These are phyloP conservation scores for Thinopyrum elongatum DNA, from an alignment of 176 grass and related monocot species.

Conservation along the genomic window DNA sequence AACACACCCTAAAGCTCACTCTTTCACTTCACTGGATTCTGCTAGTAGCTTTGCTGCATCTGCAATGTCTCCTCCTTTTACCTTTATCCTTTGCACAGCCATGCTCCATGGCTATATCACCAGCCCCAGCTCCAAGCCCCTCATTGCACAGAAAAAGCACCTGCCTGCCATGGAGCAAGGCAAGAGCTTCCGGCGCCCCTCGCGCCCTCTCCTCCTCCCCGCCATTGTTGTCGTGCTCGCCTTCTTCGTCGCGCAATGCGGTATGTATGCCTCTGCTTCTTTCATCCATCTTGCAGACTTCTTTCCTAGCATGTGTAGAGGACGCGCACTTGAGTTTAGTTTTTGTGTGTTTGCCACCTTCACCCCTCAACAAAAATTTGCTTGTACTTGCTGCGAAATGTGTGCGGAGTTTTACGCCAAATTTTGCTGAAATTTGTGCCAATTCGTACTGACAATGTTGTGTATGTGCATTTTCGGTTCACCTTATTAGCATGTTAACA, in stretches of 20 bases:
- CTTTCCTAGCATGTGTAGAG: background rate
- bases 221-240: background rate
- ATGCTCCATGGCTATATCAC: conserved; percentile 26
- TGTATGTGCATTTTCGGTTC: too few relatives aligned
- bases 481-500: too few relatives aligned
- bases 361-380: background rate
- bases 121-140: conserved; percentile 4
- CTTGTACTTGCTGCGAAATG: background rate
- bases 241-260: conserved; percentile 41
- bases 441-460: background rate
- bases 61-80: background rate
- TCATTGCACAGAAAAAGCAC: background rate
- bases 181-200: background rate
- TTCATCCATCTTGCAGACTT: background rate
- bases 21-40: conserved; percentile 24
- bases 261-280: conserved; percentile 18
- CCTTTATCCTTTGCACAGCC: conserved; percentile 1
- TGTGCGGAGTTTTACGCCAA: background rate
- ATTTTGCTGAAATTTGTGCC: background rate
- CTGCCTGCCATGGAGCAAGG: conserved; percentile 23
- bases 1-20: background rate
- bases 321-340: background rate
- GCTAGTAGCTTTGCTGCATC: background rate
- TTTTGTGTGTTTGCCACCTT: background rate
- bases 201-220: conserved; percentile 29